Evolutionary conservation across 345 rosid species (phyloP).

Genomic region (Cardamine chenopodiifolia): DNA sequence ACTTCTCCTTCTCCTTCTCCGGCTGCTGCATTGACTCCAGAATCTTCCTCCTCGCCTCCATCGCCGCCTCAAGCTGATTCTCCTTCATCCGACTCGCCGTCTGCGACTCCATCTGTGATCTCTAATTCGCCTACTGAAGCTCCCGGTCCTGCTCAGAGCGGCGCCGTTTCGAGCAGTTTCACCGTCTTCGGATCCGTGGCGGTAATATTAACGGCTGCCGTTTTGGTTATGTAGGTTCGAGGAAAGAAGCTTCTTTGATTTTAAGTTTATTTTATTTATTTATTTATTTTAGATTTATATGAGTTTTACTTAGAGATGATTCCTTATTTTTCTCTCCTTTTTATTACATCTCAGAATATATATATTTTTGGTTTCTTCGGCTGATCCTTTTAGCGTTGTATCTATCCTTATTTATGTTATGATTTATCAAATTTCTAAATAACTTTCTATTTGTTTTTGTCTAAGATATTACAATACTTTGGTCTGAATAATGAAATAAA

Average conservation of each 20-base stretch:
- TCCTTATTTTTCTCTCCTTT: neutral
- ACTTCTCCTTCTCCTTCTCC: conserved; percentile 42
- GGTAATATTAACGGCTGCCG: conserved; percentile 42
- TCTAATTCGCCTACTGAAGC: conserved; percentile 42
- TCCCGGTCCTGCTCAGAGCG: conserved; percentile 41
- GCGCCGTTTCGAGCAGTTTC: conserved; percentile 41
- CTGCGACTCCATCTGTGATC: conserved; percentile 26
- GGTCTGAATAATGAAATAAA: neutral
- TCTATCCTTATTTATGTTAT: conserved; percentile 17
- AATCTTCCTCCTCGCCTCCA: conserved; percentile 35
- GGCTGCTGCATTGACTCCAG: conserved; percentile 31
- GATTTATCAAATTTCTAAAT: conserved; percentile 4
- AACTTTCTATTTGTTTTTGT: neutral
- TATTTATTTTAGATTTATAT: conserved; percentile 28
- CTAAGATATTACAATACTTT: neutral
- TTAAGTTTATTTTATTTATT: conserved; percentile 14
- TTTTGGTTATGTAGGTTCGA: conserved; percentile 38
- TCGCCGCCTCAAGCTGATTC: conserved; percentile 32
- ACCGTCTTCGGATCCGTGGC: conserved; percentile 39
- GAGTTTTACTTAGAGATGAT: conserved; percentile 5
- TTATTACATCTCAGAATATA: neutral
- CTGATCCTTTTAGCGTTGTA: conserved; percentile 1
- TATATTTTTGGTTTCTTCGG: neutral
- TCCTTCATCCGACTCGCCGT: conserved; percentile 25
- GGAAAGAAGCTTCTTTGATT: neutral